These are phyloP conservation scores for Stemphylium vesicarium DNA, from an alignment of 2,329 filamentous ascomycete genomes.

Conservation along the genomic window DNA sequence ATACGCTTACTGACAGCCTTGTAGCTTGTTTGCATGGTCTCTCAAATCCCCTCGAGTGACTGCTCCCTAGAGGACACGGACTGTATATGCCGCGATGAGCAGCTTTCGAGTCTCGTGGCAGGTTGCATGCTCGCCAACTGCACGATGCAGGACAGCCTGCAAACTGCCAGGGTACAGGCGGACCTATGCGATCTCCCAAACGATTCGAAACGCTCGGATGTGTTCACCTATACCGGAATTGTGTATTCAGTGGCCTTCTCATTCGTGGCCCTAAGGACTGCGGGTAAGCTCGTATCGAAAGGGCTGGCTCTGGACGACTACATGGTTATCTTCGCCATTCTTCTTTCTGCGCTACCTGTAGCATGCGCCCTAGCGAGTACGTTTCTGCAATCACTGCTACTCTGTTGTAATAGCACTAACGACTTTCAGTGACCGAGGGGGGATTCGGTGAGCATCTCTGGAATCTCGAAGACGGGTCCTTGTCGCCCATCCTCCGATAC, in stretches of 20 bases:
- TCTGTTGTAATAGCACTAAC: conserved; percentile 3
- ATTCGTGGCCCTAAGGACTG: conserved; percentile 21
- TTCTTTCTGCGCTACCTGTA: conserved; percentile 25
- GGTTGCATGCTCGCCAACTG: conserved; percentile 32
- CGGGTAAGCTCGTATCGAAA: conserved; percentile 22
- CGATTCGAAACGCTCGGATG: conserved; percentile 10
- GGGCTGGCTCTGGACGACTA: conserved; percentile 28
- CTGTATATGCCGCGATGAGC: conserved; percentile 22
- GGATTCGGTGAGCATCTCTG: conserved; percentile 36
- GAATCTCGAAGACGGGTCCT: conserved; percentile 17
- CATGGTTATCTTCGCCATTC: conserved; percentile 22
- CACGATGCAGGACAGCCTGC: conserved; percentile 27
- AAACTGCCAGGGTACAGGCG: conserved; percentile 30
- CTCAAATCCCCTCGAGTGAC: conserved; percentile 14
- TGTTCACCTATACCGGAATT: conserved; percentile 17
- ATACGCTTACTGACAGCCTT: background rate
- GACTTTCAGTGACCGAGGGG: conserved; percentile 20
- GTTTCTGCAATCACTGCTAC: background rate
- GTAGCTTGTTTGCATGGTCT: conserved; percentile 27
- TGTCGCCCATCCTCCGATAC: conserved; percentile 16
- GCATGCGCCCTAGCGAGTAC: conserved; percentile 29
- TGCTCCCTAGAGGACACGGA: conserved; percentile 23
- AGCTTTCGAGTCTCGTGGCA: conserved; percentile 8
- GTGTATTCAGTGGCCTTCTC: conserved; percentile 22
- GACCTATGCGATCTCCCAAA: conserved; percentile 27